These are phyloP conservation scores for Brasenia schreberi DNA, from an alignment of 164 flowering plant species.

Conservation along the genomic window DNA sequence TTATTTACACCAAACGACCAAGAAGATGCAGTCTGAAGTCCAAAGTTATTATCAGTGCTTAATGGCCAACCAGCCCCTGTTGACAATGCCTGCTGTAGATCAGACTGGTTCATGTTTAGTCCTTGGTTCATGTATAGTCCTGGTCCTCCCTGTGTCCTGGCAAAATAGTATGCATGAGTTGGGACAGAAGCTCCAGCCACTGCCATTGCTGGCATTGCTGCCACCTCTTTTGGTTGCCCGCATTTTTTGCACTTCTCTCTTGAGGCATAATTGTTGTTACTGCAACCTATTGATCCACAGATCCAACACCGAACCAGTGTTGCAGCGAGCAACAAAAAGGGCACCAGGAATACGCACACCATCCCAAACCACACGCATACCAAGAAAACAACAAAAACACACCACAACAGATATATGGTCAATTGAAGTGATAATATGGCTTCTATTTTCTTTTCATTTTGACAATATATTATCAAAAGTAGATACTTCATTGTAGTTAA, in stretches of 20 bases:
- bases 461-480: no score
- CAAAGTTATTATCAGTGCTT: constrained; percentile 37
- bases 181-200: constrained; percentile 78
- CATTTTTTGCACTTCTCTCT: constrained; percentile 97
- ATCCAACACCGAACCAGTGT: constrained; percentile 62
- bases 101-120: constrained; percentile 24
- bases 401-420: constrained; percentile 31
- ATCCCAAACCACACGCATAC: constrained; percentile 45
- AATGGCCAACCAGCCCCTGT: constrained; percentile 38
- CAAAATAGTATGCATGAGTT: constrained; percentile 69
- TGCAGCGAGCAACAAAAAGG: constrained; percentile 54
- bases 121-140: constrained; percentile 48
- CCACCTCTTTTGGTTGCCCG: constrained; percentile 91
- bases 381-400: constrained; percentile 35
- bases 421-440: constrained; percentile 41
- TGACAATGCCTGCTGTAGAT: constrained; percentile 37
- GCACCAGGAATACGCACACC: constrained; percentile 79
- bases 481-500: no score
- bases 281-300: constrained; percentile 91
- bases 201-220: constrained; percentile 92
- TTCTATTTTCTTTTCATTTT: neutral
- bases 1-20: constrained; percentile 40
- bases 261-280: constrained; percentile 99
- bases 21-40: constrained; percentile 27
- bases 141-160: constrained; percentile 52